These are phyloP conservation scores for Phyllosticta ampelicida DNA, from an alignment of 2,329 filamentous ascomycete species.

Conservation along the genomic window DNA sequence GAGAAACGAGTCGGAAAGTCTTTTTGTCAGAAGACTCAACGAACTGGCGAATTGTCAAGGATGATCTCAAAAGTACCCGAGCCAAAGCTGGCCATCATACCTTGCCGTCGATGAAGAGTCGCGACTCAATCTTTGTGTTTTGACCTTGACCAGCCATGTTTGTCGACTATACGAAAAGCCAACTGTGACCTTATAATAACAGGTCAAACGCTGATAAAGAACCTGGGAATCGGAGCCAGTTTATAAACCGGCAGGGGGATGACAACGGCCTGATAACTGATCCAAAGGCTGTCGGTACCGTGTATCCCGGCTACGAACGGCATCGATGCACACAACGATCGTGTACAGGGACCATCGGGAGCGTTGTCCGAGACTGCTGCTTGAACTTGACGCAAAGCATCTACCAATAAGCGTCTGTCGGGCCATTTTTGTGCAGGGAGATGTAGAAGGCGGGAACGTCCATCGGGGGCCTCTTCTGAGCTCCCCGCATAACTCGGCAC, in stretches of 20 bases:
- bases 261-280: not conserved
- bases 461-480: not conserved
- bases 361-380: not conserved
- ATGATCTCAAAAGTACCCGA: not conserved
- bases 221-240: not conserved
- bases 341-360: not conserved
- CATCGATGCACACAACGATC: not conserved
- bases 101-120: conserved; percentile 8
- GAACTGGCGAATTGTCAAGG: conserved; percentile 17
- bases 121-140: not conserved
- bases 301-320: not conserved
- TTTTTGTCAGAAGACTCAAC: conserved; percentile 20
- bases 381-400: not conserved
- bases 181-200: not conserved
- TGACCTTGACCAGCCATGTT: not conserved
- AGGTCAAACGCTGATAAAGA: not conserved
- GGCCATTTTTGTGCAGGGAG: not conserved
- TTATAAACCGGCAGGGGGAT: not conserved
- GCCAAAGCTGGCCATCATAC: not conserved
- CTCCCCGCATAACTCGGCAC: not conserved
- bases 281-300: not conserved
- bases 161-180: not conserved
- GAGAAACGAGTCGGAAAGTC: conserved; percentile 20
- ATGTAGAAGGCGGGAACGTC: not conserved
- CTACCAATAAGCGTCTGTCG: not conserved